A percentile compares a stretch with the other conserved stretches of the same genome.
Conservation (phyloP, 2,329 filamentous ascomycete species). For the Pseudogymnoascus sp. region DNA sequence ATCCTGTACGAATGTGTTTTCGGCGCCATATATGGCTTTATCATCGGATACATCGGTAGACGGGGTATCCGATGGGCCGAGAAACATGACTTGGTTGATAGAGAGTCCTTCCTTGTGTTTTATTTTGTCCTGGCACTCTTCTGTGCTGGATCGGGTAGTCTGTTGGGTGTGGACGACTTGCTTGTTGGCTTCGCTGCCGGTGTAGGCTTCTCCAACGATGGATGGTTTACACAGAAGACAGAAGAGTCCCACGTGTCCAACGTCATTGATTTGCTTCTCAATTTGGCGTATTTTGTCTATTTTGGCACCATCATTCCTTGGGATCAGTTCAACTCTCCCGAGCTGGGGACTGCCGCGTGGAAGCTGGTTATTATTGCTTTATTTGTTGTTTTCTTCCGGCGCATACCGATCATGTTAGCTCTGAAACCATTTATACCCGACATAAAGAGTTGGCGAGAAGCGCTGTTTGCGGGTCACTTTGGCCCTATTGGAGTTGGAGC, state of each 20-base stretch:
- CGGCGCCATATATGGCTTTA: slow-evolving; percentile 79
- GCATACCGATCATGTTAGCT: slow-evolving; percentile 87
- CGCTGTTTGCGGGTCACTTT: slow-evolving; percentile 93
- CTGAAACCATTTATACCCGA: slow-evolving; percentile 92
- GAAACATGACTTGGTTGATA: slow-evolving; percentile 75
- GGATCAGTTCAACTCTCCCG: slow-evolving; percentile 74
- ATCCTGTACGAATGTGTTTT: slow-evolving; percentile 95
- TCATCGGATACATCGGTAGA: slow-evolving; percentile 80
- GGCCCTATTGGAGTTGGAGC: slow-evolving; percentile 95
- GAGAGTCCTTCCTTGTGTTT: slow-evolving; percentile 96
- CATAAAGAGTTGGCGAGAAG: slow-evolving; percentile 96
- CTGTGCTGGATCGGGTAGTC: slow-evolving; percentile 85
- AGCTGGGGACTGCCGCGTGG: slow-evolving; percentile 75
- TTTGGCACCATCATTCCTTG: slow-evolving; percentile 96
- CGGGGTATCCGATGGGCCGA: slow-evolving; percentile 87
- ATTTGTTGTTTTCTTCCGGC: slow-evolving; percentile 88
- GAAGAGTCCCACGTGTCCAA: slow-evolving; percentile 98
- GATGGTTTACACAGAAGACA: slow-evolving; percentile 97
- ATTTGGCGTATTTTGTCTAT: slow-evolving; percentile 96
- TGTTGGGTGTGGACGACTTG: slow-evolving; percentile 86
- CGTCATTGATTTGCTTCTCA: slow-evolving; percentile 95
- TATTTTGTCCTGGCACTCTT: slow-evolving; percentile 97
- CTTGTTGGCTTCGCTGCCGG: slow-evolving; percentile 91
- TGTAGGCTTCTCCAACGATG: slow-evolving; percentile 98
- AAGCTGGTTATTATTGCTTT: slow-evolving; percentile 87